A percentile compares a stretch with the other conserved stretches of the same genome.
Conservation (phyloP, 2,329 filamentous ascomycete genomes). For the Apiospora rasikravindrae region DNA sequence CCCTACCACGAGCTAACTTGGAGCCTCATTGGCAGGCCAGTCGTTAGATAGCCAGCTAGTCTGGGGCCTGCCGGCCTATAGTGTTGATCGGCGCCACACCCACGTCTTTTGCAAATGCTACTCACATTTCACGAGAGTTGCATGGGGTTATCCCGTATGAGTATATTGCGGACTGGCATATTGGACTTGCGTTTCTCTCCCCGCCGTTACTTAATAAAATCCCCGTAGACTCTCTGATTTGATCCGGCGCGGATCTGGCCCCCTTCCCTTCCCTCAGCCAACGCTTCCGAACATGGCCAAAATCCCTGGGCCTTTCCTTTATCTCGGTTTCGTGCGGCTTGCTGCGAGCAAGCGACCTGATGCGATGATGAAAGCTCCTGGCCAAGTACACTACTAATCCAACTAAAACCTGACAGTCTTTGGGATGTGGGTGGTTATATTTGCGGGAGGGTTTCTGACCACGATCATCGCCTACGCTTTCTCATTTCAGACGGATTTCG, state of each 20-base stretch:
- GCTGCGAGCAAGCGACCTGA: not conserved
- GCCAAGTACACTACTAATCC: not conserved
- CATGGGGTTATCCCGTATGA: constrained; percentile 7
- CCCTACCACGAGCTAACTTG: not conserved
- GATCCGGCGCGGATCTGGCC: not conserved
- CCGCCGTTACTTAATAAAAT: not conserved
- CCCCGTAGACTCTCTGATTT: not conserved
- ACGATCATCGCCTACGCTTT: not conserved
- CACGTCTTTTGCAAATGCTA: not conserved
- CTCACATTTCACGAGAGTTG: constrained; percentile 4
- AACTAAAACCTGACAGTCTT: not conserved
- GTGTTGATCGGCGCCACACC: not conserved
- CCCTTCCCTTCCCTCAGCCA: not conserved
- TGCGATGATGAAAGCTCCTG: not conserved
- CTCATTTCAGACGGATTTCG: not conserved
- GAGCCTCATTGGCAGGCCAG: constrained; percentile 12
- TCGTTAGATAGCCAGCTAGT: constrained; percentile 11
- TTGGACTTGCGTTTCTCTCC: constrained; percentile 1
- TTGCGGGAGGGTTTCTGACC: no score
- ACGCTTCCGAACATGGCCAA: not conserved
- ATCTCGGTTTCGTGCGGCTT: not conserved
- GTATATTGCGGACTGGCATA: not conserved
- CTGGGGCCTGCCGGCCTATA: not conserved
- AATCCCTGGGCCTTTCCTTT: not conserved
- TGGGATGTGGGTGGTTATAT: no score